These are phyloP conservation scores for Cryptosporidium meleagridis DNA, from an alignment of 169 alveolate genomes.

Conservation along the genomic window DNA sequence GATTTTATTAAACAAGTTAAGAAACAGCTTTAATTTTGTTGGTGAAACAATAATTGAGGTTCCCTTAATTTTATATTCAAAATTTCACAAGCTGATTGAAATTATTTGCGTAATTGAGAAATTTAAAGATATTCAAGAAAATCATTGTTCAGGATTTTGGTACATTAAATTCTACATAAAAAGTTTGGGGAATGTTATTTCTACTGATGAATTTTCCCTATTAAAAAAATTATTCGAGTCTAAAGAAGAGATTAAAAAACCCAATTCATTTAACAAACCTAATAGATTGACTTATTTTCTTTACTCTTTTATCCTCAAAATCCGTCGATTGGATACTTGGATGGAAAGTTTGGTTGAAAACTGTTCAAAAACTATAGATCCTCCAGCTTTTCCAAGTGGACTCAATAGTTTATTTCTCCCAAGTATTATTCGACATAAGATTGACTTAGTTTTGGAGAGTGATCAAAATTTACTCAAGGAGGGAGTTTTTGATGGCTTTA, in stretches of 20 bases:
- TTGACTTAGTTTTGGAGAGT: slow-evolving; percentile 2
- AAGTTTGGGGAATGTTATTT: neutral
- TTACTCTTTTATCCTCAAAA: neutral
- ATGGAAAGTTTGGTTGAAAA: neutral
- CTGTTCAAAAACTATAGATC: neutral
- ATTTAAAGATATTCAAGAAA: neutral
- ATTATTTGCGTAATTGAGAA: slow-evolving; percentile 3
- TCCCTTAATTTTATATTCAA: slow-evolving; percentile 21
- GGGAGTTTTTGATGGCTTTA: slow-evolving; percentile 9
- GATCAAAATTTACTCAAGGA: neutral
- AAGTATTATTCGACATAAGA: neutral
- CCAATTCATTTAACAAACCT: neutral
- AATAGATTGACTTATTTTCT: neutral
- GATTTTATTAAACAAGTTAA: slow-evolving; percentile 2
- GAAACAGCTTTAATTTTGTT: slow-evolving; percentile 26
- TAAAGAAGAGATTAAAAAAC: neutral
- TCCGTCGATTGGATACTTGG: neutral
- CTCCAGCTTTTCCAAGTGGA: neutral
- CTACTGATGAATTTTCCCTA: neutral
- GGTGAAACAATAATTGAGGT: neutral
- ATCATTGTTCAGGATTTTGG: slow-evolving; percentile 16
- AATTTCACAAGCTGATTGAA: slow-evolving; percentile 32
- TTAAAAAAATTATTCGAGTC: neutral
- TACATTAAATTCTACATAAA: neutral
- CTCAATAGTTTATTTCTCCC: slow-evolving; percentile 6